Evolutionary conservation across 345 rosid genomes (phyloP).

Genomic region (Citrus hindsii): DNA sequence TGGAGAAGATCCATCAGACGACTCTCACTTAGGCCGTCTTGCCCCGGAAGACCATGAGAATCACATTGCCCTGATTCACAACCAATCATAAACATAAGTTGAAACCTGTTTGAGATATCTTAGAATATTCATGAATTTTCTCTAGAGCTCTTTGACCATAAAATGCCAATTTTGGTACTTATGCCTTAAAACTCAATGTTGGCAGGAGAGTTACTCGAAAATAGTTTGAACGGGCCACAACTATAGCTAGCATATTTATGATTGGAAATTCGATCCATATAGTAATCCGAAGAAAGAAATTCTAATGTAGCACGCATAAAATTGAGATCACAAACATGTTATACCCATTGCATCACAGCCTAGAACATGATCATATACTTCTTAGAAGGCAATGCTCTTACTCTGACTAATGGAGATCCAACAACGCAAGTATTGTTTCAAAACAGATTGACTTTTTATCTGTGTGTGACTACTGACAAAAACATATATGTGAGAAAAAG

Average conservation of each 20-base stretch:
- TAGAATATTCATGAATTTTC: background rate
- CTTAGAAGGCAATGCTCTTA: background rate
- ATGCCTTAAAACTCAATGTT: slow-evolving; percentile 1
- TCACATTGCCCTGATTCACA: slow-evolving; percentile 42
- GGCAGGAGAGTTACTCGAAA: background rate
- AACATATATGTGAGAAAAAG: background rate
- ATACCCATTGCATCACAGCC: background rate
- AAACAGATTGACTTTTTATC: background rate
- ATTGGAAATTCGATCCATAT: background rate
- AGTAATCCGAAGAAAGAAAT: background rate
- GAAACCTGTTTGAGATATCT: background rate
- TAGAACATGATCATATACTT: background rate
- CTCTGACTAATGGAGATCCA: background rate
- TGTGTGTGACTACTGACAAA: background rate
- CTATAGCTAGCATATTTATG: background rate
- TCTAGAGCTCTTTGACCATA: background rate
- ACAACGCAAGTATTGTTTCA: background rate
- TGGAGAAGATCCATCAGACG: slow-evolving; percentile 43
- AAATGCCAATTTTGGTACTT: background rate
- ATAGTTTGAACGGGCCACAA: background rate
- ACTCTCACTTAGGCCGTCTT: slow-evolving; percentile 35
- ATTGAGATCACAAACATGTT: too few species aligned
- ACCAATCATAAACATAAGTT: slow-evolving; percentile 10
- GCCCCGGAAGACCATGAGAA: slow-evolving; percentile 39
- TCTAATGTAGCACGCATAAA: background rate